Evolutionary conservation across 768 basidiomycete species (phyloP).

Genomic region (Suillus fuscotomentosus): DNA sequence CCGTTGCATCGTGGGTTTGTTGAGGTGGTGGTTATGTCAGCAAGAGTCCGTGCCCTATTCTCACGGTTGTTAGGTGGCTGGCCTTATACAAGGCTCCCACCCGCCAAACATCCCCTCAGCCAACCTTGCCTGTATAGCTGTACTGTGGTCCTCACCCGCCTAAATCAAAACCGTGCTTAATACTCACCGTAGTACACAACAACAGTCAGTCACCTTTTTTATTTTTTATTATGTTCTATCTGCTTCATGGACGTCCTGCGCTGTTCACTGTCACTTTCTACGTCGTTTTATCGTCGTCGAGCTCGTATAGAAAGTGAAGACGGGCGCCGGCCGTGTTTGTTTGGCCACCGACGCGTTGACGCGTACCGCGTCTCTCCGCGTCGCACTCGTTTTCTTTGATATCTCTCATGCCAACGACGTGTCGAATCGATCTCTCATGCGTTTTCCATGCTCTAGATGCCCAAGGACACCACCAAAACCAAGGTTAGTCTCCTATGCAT

Average conservation of each 20-base stretch:
- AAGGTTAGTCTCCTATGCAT: conserved; percentile 47
- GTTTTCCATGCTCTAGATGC: conserved; percentile 57
- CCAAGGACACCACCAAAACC: conserved; percentile 70
- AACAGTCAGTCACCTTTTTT: conserved; percentile 25
- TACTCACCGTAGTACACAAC: conserved; percentile 26
- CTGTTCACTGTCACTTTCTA: conserved; percentile 9
- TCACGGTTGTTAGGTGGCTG: conserved; percentile 30
- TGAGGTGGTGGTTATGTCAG: conserved; percentile 33
- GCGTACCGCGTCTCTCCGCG: conserved; percentile 22
- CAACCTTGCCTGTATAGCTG: conserved; percentile 37
- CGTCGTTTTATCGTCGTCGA: conserved; percentile 23
- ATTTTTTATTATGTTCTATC: conserved; percentile 23
- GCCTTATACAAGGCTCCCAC: conserved; percentile 38
- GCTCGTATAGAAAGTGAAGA: conserved; percentile 5
- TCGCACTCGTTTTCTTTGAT: conserved; percentile 13
- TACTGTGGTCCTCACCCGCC: conserved; percentile 32
- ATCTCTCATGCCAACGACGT: conserved; percentile 35
- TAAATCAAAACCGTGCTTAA: conserved; percentile 28
- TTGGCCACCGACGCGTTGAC: conserved; percentile 39
- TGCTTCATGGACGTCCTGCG: conserved; percentile 20
- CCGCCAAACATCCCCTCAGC: conserved; percentile 34
- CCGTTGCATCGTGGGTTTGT: conserved; percentile 16
- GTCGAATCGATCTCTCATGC: conserved; percentile 35
- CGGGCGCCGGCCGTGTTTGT: conserved; percentile 28
- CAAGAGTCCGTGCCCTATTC: conserved; percentile 35